These are phyloP conservation scores for Corchorus capsularis DNA, from an alignment of 345 rosid genomes.

Conservation along the genomic window DNA sequence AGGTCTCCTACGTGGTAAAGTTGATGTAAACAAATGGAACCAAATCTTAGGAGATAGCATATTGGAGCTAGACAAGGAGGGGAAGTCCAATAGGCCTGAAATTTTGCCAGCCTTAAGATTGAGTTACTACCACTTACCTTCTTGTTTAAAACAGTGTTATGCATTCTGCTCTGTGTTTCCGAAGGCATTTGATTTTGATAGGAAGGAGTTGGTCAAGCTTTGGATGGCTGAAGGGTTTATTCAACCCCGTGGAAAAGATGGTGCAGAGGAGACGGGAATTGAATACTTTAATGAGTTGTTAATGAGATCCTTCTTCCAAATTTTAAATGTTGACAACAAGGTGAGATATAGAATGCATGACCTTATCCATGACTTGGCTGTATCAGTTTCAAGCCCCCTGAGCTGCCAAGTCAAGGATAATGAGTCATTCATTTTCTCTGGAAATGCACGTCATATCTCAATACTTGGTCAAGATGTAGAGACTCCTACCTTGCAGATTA, in stretches of 20 bases:
- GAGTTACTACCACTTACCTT: conserved; percentile 27
- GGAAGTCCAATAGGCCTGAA: background rate
- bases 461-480: conserved; percentile 30
- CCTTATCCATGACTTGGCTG: conserved; percentile 34
- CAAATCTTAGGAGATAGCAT: conserved; percentile 5
- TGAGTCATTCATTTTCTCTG: background rate
- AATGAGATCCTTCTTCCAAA: conserved; percentile 34
- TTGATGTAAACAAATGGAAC: conserved; percentile 3
- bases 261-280: conserved; percentile 16
- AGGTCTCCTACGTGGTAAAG: conserved; percentile 25
- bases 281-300: conserved; percentile 29
- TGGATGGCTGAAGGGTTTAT: conserved; percentile 26
- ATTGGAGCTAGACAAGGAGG: conserved; percentile 9
- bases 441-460: conserved; percentile 26
- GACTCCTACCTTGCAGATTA: conserved; percentile 7
- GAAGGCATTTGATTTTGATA: conserved; percentile 17
- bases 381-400: conserved; percentile 22
- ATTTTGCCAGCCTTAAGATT: conserved; percentile 21
- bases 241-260: background rate
- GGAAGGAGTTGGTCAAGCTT: conserved; percentile 22
- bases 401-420: conserved; percentile 21
- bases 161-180: conserved; percentile 33
- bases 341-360: conserved; percentile 36
- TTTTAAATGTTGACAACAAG: background rate
- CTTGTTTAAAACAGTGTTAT: conserved; percentile 10